Evolutionary conservation across 495 filamentous ascomycete genomes (phyloP), one percentile per base, ranked within the genome.

Genomic region (Penicillium cinerascens): DNA sequence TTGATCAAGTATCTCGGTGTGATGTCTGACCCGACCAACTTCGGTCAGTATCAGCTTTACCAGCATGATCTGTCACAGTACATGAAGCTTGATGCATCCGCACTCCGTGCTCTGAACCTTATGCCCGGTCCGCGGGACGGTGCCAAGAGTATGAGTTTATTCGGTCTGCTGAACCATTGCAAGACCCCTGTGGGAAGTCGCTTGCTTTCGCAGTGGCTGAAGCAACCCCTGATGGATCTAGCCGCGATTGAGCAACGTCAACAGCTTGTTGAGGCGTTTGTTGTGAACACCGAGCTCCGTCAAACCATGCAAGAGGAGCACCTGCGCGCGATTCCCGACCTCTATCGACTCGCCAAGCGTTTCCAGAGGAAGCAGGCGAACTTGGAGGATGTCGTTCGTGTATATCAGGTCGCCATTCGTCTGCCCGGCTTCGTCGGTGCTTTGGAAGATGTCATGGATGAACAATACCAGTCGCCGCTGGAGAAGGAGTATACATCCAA

Each of bases 251-350:
- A 95, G 65, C 88, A 88, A 61, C 80, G 93, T 18, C 93, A 97
- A 60, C 89, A 93, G 65, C 78, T 99, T 15, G 95, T 99, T 0
- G 93, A 97, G 63, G 91, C 92, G 1, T 97, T 99, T 68, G 87
- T 92, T 16, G 84, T 85, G 49, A 91, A 97, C 59, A 99, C 93
- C 0, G 92, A 96, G 65, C 78, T 99, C 25, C 81, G 95, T 13
- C 93, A 97, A 73, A 95, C 87, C 0, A 95, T 99, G 87, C 93
- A 99, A 72, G 93, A 99, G 67, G 91, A 96, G 60, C 93, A 99
- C 63, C 76, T 99, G 26, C 84, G 90, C 27, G 90, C 89, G 0
- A 92, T 99, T 25, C 95, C 93, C 9, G 93, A 99, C 69, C 76
- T 99, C 0, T 97, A 97, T 69, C 82, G 95, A 15, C 78, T 99